A percentile compares a stretch with the other conserved stretches of the same genome.
Evolutionary conservation across 106 monocot genomes (phyloP).

Genomic region (Acorus calamus): DNA sequence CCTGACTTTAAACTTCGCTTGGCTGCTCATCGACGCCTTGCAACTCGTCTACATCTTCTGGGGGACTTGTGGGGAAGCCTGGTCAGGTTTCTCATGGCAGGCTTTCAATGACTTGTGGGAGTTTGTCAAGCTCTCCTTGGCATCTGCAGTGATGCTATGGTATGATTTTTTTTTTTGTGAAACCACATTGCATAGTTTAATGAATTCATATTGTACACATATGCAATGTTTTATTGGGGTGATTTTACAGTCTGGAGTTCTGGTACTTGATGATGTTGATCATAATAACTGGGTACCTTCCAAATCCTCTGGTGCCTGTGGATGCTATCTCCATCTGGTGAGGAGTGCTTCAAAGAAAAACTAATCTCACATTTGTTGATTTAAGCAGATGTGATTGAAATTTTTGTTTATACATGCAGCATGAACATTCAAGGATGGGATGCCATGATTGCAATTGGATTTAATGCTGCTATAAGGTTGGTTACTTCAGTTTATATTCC

Average conservation of each 20-base stretch:
- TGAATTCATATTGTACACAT: not conserved
- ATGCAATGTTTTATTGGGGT: not conserved
- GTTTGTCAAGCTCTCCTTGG: constrained; percentile 9
- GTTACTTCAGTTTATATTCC: too few species aligned
- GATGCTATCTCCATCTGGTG: not conserved
- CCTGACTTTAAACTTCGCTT: constrained; percentile 4
- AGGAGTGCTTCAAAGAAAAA: not conserved
- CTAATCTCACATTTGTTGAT: not conserved
- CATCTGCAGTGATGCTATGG: constrained; percentile 10
- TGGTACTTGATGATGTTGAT: too few species aligned
- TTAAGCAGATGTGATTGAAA: not conserved
- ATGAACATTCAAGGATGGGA: constrained; percentile 12
- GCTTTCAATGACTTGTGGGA: constrained; percentile 3
- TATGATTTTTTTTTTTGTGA: not conserved
- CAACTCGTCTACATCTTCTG: not conserved
- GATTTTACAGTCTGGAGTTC: not conserved
- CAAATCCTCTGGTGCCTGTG: not conserved
- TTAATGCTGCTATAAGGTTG: constrained; percentile 9
- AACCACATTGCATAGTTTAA: not conserved
- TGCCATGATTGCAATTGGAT: constrained; percentile 6
- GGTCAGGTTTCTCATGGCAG: constrained; percentile 2
- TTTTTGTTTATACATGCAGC: constrained; percentile 1
- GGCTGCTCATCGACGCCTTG: not conserved
- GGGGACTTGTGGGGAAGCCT: constrained; percentile 1
- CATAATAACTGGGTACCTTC: not conserved